A percentile compares a stretch with the other conserved stretches of the same genome.
phyloP scores from a whole-genome alignment of 2,329 filamentous ascomycete genomes.

The Diplodia sapinea region DNA sequence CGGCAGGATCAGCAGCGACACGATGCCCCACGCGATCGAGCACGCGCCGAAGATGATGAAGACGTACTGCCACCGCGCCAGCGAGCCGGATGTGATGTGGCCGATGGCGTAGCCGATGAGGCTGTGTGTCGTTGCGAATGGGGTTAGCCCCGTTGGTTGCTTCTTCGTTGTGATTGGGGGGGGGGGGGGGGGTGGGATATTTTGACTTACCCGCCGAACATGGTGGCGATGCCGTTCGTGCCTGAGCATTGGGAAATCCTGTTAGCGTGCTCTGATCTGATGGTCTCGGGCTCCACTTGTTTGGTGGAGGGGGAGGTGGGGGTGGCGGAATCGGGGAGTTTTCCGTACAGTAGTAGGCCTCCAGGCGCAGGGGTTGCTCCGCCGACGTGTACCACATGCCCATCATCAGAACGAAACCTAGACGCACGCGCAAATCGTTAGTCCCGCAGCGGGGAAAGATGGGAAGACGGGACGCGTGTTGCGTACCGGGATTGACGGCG shows the following conservation, averaged over 20 bases:
- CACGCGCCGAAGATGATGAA: slow-evolving; percentile 61
- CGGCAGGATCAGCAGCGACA: slow-evolving; percentile 49
- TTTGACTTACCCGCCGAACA: slow-evolving; percentile 58
- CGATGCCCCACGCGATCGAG: slow-evolving; percentile 47
- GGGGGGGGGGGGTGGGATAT: slow-evolving; percentile 1
- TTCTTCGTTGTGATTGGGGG: neutral
- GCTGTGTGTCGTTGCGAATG: slow-evolving; percentile 27
- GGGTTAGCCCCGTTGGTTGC: neutral
- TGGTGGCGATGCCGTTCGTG: slow-evolving; percentile 59
- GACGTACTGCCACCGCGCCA: slow-evolving; percentile 62
- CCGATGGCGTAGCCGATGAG: slow-evolving; percentile 65
- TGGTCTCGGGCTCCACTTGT: neutral
- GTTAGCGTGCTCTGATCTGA: neutral
- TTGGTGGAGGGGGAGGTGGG: neutral
- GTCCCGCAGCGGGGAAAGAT: neutral
- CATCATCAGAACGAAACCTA: slow-evolving; percentile 42
- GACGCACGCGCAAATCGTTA: neutral
- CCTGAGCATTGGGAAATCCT: neutral
- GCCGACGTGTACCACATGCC: slow-evolving; percentile 50
- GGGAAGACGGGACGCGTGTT: neutral
- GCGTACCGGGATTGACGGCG: slow-evolving; percentile 43
- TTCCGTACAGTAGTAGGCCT: slow-evolving; percentile 59
- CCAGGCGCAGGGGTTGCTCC: slow-evolving; percentile 60
- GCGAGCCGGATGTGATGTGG: slow-evolving; percentile 58
- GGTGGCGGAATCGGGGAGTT: neutral